These are phyloP conservation scores for Tolypocladium amazonense DNA, from an alignment of 2,329 filamentous ascomycete genomes.

Conservation along the genomic window DNA sequence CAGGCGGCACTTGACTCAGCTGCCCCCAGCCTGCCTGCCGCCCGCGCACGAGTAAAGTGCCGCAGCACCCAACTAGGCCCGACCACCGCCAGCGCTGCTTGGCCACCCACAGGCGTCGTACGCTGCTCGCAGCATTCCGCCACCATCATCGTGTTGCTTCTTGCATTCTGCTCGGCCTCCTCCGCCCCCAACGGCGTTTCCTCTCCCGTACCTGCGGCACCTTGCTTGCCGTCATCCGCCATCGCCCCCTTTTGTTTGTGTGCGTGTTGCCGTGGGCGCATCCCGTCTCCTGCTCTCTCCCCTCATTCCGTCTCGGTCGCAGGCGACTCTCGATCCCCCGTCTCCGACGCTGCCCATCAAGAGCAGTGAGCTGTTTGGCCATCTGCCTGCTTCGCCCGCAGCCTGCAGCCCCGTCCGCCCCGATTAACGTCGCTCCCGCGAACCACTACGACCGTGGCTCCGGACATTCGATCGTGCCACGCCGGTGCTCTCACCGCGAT, in stretches of 20 bases:
- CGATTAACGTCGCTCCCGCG: not conserved
- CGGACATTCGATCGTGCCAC: not conserved
- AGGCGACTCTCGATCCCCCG: constrained; percentile 1
- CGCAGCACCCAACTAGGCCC: not conserved
- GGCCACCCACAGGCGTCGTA: not conserved
- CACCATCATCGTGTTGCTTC: not conserved
- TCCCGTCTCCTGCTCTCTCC: not conserved
- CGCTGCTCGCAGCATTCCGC: not conserved
- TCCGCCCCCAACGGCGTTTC: not conserved
- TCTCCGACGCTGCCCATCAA: constrained; percentile 1
- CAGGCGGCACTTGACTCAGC: not conserved
- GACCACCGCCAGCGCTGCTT: not conserved
- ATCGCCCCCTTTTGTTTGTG: not conserved
- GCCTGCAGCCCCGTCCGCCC: not conserved
- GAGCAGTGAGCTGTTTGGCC: too few relatives aligned
- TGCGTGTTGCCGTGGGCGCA: not conserved
- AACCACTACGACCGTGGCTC: not conserved
- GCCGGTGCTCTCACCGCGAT: not conserved
- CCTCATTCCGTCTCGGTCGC: constrained; percentile 1
- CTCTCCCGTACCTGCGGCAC: not conserved
- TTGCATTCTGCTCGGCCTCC: not conserved
- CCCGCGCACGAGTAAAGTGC: not conserved
- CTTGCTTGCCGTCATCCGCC: not conserved
- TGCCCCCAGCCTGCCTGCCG: too few relatives aligned
- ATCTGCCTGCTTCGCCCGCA: not conserved